phyloP scores from a whole-genome alignment of 257 asterid species.

The Prunella vulgaris region DNA sequence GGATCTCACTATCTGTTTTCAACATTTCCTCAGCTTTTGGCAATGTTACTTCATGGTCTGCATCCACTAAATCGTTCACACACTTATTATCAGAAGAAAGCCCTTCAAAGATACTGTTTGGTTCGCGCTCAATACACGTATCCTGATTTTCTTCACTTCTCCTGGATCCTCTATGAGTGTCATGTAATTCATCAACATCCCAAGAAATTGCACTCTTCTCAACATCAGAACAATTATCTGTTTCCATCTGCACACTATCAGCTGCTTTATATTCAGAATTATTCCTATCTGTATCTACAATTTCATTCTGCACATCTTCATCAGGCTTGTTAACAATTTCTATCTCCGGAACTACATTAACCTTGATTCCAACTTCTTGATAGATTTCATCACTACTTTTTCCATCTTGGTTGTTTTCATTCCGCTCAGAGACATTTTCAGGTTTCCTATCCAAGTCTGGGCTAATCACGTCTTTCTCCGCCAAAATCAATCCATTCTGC shows the following conservation, averaged over 20 bases:
- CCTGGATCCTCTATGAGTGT: slow-evolving; percentile 16
- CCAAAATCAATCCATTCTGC: slow-evolving; percentile 20
- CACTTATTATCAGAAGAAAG: slow-evolving; percentile 26
- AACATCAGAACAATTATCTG: slow-evolving; percentile 27
- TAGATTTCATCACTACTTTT: slow-evolving; percentile 19
- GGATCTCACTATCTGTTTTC: slow-evolving; percentile 22
- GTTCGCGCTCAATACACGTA: slow-evolving; percentile 23
- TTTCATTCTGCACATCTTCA: slow-evolving; percentile 22
- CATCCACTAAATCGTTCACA: slow-evolving; percentile 18
- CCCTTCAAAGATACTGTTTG: slow-evolving; percentile 23
- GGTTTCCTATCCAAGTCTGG: slow-evolving; percentile 19
- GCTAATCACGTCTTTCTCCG: slow-evolving; percentile 20
- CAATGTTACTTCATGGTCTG: slow-evolving; percentile 17
- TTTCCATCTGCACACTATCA: slow-evolving; percentile 12
- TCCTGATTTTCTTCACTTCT: slow-evolving; percentile 26
- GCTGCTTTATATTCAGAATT: slow-evolving; percentile 25
- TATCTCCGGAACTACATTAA: slow-evolving; percentile 25
- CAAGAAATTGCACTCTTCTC: slow-evolving; percentile 21
- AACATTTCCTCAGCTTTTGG: slow-evolving; percentile 21
- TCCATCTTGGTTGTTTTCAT: slow-evolving; percentile 28
- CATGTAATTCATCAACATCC: slow-evolving; percentile 26
- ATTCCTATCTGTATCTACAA: slow-evolving; percentile 19
- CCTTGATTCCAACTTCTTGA: slow-evolving; percentile 25
- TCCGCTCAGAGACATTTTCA: slow-evolving; percentile 25
- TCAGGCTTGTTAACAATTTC: slow-evolving; percentile 30